Evolutionary conservation across 2,329 filamentous ascomycete genomes (phyloP).

Genomic region (Stachybotrys chlorohalonatus): DNA sequence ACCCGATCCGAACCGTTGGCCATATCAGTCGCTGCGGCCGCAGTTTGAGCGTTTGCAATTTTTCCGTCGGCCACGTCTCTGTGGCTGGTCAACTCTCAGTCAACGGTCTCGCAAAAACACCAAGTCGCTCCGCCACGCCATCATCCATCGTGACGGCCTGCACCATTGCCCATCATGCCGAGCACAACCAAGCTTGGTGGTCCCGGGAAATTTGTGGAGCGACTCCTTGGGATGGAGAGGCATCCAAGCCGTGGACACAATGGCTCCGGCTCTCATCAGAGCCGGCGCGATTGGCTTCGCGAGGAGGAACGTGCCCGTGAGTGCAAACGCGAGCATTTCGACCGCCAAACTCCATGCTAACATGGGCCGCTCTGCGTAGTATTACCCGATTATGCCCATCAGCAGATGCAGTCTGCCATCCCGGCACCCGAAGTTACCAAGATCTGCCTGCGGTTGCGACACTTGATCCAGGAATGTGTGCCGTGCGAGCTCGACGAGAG

Average conservation of each 20-base stretch:
- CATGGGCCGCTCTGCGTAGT: slow-evolving; percentile 32
- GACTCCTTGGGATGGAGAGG: slow-evolving; percentile 15
- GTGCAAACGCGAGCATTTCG: slow-evolving; percentile 9
- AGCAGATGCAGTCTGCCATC: slow-evolving; percentile 55
- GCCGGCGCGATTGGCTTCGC: slow-evolving; percentile 25
- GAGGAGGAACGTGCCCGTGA: slow-evolving; percentile 36
- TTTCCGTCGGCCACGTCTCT: too few species aligned
- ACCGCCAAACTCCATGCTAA: not conserved
- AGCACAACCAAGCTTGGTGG: slow-evolving; percentile 9
- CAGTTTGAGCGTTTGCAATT: too few species aligned
- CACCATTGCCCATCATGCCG: not conserved
- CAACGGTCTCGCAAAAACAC: not conserved
- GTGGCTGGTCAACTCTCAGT: too few species aligned
- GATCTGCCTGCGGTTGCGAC: slow-evolving; percentile 79
- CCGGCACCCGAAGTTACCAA: slow-evolving; percentile 77
- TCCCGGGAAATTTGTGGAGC: slow-evolving; percentile 19
- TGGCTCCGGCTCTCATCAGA: slow-evolving; percentile 7
- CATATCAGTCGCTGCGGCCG: too few species aligned
- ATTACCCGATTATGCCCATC: slow-evolving; percentile 53
- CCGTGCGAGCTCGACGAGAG: slow-evolving; percentile 80
- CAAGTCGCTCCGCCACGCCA: not conserved
- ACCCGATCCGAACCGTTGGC: too few species aligned
- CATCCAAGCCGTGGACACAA: slow-evolving; percentile 6
- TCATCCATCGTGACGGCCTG: not conserved
- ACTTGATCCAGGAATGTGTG: slow-evolving; percentile 81